Conservation (phyloP, 2,329 filamentous ascomycete species). For the Paramyrothecium sp. region DNA sequence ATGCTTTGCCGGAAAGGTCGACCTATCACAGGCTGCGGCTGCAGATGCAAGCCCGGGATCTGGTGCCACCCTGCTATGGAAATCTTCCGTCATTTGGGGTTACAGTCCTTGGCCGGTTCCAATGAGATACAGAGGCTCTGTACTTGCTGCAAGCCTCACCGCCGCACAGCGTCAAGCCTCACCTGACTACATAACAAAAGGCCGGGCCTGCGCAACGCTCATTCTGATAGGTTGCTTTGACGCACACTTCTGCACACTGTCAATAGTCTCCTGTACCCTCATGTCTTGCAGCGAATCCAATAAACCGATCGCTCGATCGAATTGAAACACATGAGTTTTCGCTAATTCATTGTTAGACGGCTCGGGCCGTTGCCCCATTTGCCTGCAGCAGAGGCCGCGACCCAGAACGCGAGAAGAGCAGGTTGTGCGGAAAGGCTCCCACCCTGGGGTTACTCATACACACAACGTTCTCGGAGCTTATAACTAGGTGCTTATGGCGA, state of each 20-base stretch:
- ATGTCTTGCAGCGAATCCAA: background rate
- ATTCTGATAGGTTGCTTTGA: background rate
- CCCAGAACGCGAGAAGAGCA: no score
- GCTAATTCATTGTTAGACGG: background rate
- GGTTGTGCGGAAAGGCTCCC: no score
- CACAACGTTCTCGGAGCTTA: no score
- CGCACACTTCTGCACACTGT: background rate
- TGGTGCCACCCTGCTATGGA: background rate
- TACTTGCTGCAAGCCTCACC: background rate
- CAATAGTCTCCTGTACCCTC: slow-evolving; percentile 1
- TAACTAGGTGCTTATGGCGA: no score
- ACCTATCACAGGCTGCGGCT: background rate
- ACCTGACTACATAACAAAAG: background rate
- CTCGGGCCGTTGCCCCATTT: background rate
- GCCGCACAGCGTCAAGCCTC: background rate
- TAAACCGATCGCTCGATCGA: background rate
- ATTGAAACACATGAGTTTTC: background rate
- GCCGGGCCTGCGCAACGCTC: background rate
- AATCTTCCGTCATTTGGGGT: background rate
- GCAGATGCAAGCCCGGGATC: background rate
- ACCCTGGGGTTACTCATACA: no score
- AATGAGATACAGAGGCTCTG: background rate
- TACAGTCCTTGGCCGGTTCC: background rate
- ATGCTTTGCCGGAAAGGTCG: background rate
- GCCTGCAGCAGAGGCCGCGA: no score